Evolutionary conservation across 805 yeast species (phyloP), one percentile per base, ranked within the genome.

Genomic region (Kluyveromyces starmeri): DNA sequence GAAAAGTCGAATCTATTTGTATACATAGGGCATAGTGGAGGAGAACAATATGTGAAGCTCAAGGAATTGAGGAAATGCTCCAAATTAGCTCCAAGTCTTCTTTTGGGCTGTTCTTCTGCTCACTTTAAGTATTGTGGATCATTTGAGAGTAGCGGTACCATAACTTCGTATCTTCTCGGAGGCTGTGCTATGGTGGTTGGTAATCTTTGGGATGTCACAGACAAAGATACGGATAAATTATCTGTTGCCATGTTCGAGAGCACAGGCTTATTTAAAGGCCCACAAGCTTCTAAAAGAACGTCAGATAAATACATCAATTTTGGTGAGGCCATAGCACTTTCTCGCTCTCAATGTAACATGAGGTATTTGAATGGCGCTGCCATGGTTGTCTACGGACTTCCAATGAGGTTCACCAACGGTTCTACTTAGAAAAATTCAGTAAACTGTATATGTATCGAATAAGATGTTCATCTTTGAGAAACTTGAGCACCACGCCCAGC

Each of bases 191-290:
- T 82, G 75, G 68, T 85, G 1, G 60, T 92, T 23, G 96, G 84
- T 0, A 85, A 84, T 48, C 58, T 92, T 37, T 92, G 98, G 98
- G 96, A 86, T 55, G 96, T 92, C 4, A 92, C 97, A 0, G 97
- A 92, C 57, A 86, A 83, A 45, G 99, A 92, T 54, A 83, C 85
- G 33, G 97, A 92, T 56, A 69, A 67, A 46, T 85, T 88, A 46
- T 79, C 84, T 16, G 40, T 68, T 7, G 62, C 71, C 2, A 53
- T 83, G 24, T 69, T 92, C 44, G 67, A 68, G 2, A 63, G 66
- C 40, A 79, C 92, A 78, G 92, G 92, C 0, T 51, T 83, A 47
- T 4, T 39, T 35, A 23, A 10, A 7, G 5, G 35, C 36, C 2
- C 38, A 41, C 7, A 4, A 7, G 3, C 18, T 18, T 20, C 54